Percentiles rank a stretch among this genome's conserved stretches.
phyloP scores from a whole-genome alignment of 805 yeast genomes.

The Candida coquimbonensis region DNA sequence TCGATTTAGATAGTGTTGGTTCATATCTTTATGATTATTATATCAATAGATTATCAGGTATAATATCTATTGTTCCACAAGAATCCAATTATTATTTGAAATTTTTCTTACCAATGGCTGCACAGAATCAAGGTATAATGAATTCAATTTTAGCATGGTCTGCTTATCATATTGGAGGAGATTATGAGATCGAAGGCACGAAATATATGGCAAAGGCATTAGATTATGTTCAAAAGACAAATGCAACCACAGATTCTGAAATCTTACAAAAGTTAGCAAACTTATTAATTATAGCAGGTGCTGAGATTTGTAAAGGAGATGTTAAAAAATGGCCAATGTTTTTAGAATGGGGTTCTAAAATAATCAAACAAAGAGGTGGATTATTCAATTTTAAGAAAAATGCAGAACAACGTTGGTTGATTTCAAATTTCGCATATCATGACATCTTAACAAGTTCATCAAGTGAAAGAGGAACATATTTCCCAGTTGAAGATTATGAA shows the following conservation, averaged over 20 bases:
- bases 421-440: conserved; percentile 75
- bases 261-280: conserved; percentile 48
- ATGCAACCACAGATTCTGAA: conserved; percentile 19
- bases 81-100: conserved; percentile 45
- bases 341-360: conserved; percentile 56
- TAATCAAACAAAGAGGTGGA: conserved; percentile 59
- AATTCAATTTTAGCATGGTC: conserved; percentile 56
- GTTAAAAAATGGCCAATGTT: conserved; percentile 68
- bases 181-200: conserved; percentile 35
- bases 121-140: conserved; percentile 40
- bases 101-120: conserved; percentile 47
- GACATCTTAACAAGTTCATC: conserved; percentile 63
- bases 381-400: conserved; percentile 41
- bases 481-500: conserved; percentile 55
- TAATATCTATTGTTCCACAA: conserved; percentile 41
- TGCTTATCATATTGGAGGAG: conserved; percentile 31
- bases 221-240: conserved; percentile 31
- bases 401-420: conserved; percentile 61
- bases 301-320: conserved; percentile 79
- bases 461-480: conserved; percentile 56
- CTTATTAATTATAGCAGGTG: conserved; percentile 63
- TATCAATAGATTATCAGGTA: conserved; percentile 38
- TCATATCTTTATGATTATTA: conserved; percentile 42
- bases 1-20: conserved; percentile 36
- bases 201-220: conserved; percentile 43